A percentile compares a stretch with the other conserved stretches of the same genome.
Conservation (phyloP, 1,284 basidiomycete genomes). For the Pseudozyma hubeiensis region DNA sequence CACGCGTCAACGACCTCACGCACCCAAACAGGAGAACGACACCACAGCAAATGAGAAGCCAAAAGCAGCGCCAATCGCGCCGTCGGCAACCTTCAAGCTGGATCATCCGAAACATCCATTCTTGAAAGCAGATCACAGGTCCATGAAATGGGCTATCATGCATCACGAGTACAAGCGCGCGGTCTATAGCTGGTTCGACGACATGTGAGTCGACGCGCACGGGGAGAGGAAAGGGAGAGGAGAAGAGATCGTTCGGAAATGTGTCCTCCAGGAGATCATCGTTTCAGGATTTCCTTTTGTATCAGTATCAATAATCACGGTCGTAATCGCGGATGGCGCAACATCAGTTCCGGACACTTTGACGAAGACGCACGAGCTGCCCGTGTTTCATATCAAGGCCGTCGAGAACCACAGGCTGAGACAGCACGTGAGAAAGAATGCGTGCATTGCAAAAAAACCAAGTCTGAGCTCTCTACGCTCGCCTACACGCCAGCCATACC, state of each 20-base stretch:
- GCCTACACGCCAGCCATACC: conserved; percentile 58
- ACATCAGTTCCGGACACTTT: no score
- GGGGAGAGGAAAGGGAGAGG: neutral
- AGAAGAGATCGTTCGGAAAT: neutral
- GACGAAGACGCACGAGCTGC: no score
- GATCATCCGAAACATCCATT: conserved; percentile 31
- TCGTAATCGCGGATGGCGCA: no score
- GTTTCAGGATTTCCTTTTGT: conserved; percentile 1
- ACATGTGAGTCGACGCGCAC: neutral
- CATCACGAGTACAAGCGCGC: conserved; percentile 45
- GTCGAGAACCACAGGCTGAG: no score
- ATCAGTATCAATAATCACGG: conserved; percentile 1
- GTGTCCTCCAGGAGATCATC: no score
- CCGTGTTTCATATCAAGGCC: no score
- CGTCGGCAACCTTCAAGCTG: conserved; percentile 21
- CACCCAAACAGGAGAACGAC: conserved; percentile 14
- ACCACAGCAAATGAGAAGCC: neutral
- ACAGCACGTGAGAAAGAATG: no score
- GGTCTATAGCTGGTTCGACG: conserved; percentile 28
- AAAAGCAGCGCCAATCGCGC: neutral
- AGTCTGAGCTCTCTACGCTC: neutral
- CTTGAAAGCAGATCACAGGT: conserved; percentile 36
- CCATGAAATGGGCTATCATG: conserved; percentile 53
- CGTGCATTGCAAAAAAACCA: no score
- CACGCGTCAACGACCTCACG: conserved; percentile 30